phyloP scores from a whole-genome alignment of 768 basidiomycete genomes.

The Russula griseocarnosa region DNA sequence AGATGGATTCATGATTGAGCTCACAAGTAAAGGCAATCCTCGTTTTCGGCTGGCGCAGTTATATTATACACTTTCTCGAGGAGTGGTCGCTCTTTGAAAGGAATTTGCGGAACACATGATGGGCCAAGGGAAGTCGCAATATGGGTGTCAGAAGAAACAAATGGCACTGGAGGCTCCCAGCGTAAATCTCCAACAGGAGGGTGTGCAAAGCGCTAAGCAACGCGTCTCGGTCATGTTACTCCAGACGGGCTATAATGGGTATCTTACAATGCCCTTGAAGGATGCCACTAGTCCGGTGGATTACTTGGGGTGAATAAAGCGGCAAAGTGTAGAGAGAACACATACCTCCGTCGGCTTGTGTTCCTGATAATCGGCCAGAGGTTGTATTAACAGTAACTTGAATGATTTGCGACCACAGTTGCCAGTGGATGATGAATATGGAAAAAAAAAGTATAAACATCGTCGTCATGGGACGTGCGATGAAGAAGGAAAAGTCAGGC shows the following conservation, averaged over 20 bases:
- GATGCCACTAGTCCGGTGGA: slow-evolving; percentile 9
- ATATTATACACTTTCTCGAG: background rate
- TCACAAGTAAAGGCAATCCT: slow-evolving; percentile 21
- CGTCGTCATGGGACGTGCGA: background rate
- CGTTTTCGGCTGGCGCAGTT: slow-evolving; percentile 1
- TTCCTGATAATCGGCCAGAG: slow-evolving; percentile 5
- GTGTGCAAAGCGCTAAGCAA: slow-evolving; percentile 17
- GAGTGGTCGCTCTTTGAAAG: background rate
- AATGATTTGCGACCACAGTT: background rate
- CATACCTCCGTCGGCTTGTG: slow-evolving; percentile 18
- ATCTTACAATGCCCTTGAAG: slow-evolving; percentile 21
- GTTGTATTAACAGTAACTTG: slow-evolving; percentile 6
- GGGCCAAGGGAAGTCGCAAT: slow-evolving; percentile 16
- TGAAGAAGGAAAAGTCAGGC: no score
- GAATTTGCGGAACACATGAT: slow-evolving; percentile 17
- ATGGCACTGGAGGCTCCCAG: slow-evolving; percentile 15
- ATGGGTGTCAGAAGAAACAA: slow-evolving; percentile 6
- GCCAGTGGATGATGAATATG: background rate
- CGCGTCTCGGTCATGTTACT: background rate
- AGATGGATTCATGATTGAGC: background rate
- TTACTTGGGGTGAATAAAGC: background rate
- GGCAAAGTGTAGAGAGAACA: background rate
- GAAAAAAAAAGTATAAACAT: background rate
- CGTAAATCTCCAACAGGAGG: slow-evolving; percentile 14
- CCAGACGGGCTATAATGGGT: background rate